A percentile compares a stretch with the other conserved stretches of the same genome.
These are phyloP conservation scores for Spinellus fusiger DNA, from an alignment of 192 early-diverging fungal species.

Conservation along the genomic window DNA sequence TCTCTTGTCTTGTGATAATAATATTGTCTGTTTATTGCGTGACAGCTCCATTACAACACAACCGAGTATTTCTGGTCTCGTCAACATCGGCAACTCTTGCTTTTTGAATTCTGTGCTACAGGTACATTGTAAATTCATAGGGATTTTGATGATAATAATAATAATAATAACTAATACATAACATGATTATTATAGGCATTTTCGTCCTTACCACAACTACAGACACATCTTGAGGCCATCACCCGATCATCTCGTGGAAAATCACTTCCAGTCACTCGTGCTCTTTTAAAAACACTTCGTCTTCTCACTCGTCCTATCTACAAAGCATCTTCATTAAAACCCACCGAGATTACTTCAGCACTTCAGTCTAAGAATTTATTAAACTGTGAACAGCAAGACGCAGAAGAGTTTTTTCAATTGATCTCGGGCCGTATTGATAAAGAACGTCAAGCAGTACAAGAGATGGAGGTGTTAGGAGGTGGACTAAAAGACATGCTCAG, in stretches of 20 bases:
- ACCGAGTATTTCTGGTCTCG: constrained; percentile 57
- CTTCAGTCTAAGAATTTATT: constrained; percentile 47
- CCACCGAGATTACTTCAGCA: constrained; percentile 55
- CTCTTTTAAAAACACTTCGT: constrained; percentile 19
- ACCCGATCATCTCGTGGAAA: constrained; percentile 4
- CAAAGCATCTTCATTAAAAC: constrained; percentile 45
- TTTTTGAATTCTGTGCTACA: constrained; percentile 91
- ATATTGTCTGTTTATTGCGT: neutral
- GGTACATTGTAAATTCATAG: constrained; percentile 35
- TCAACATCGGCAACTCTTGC: constrained; percentile 90
- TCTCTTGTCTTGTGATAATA: neutral
- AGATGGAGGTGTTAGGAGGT: neutral
- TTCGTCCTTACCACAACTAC: constrained; percentile 32
- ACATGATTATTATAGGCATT: constrained; percentile 26
- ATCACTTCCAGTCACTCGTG: constrained; percentile 6
- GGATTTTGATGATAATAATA: neutral
- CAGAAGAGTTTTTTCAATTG: constrained; percentile 83
- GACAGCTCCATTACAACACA: neutral
- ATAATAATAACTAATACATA: neutral
- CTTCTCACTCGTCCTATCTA: constrained; percentile 30
- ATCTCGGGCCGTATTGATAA: constrained; percentile 65
- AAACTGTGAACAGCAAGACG: constrained; percentile 78
- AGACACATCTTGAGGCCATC: constrained; percentile 34
- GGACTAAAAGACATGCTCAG: constrained; percentile 11
- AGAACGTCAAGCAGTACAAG: constrained; percentile 40